Evolutionary conservation across 768 basidiomycete genomes (phyloP).

Genomic region (Melanogaster broomeanus): DNA sequence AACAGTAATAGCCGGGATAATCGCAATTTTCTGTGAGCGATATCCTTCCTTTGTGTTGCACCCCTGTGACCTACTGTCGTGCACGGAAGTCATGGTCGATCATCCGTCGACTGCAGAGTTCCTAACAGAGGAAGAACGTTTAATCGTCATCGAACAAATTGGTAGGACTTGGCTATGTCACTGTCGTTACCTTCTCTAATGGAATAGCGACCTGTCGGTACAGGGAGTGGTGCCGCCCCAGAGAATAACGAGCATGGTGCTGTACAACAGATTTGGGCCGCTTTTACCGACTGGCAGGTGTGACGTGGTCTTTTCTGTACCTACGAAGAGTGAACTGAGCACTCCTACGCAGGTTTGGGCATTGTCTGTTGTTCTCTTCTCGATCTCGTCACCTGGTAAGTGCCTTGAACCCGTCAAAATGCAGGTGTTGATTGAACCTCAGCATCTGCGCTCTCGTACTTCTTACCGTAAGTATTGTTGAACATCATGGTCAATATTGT

Average conservation of each 20-base stretch:
- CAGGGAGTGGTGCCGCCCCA: constrained; percentile 57
- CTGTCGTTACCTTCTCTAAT: not conserved
- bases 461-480: constrained; percentile 54
- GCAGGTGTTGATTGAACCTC: not conserved
- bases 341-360: not conserved
- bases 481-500: not conserved
- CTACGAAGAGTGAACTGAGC: too few relatives aligned
- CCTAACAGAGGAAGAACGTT: constrained; percentile 60
- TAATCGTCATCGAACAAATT: constrained; percentile 55
- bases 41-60: too few relatives aligned
- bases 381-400: constrained; percentile 57
- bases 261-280: constrained; percentile 49
- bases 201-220: constrained; percentile 48
- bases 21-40: constrained; percentile 51
- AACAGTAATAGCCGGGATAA: constrained; percentile 54
- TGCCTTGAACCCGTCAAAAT: constrained; percentile 4
- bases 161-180: constrained; percentile 35
- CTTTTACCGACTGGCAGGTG: constrained; percentile 63
- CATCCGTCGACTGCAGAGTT: constrained; percentile 60
- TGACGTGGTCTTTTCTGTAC: not conserved
- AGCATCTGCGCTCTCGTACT: constrained; percentile 68
- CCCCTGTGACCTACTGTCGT: not conserved
- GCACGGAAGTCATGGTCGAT: constrained; percentile 56
- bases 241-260: constrained; percentile 60
- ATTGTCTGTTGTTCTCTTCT: constrained; percentile 49